Percentiles rank a stretch among this genome's conserved stretches.
phyloP scores from a whole-genome alignment of 1,284 basidiomycete genomes.

The Marasmius oreades region DNA sequence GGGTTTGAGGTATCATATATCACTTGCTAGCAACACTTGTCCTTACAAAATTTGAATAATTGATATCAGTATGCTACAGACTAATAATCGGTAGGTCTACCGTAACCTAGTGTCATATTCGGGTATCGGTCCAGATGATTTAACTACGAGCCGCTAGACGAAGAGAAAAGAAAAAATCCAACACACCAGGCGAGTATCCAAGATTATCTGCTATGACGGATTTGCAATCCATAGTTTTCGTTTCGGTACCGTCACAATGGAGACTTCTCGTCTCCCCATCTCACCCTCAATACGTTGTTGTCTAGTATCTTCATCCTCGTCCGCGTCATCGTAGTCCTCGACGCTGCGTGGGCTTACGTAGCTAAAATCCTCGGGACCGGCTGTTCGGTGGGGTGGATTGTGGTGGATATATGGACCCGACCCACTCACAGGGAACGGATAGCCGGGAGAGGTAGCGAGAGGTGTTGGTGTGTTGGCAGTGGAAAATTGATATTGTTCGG shows the following conservation, averaged over 20 bases:
- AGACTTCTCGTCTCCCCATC: conserved; percentile 73
- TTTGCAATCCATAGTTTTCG: conserved; percentile 71
- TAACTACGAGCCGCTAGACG: background rate
- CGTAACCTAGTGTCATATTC: background rate
- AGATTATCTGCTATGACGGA: conserved; percentile 37
- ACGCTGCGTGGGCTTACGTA: conserved; percentile 38
- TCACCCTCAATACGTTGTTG: conserved; percentile 75
- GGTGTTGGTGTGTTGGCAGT: conserved; percentile 23
- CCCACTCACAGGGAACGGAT: conserved; percentile 41
- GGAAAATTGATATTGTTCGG: background rate
- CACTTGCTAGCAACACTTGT: background rate
- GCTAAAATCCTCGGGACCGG: conserved; percentile 41
- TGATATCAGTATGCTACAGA: background rate
- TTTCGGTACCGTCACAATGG: conserved; percentile 75
- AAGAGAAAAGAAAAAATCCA: conserved; percentile 1
- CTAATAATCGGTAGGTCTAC: background rate
- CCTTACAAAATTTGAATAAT: background rate
- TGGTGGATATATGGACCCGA: conserved; percentile 60
- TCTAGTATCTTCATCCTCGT: conserved; percentile 61
- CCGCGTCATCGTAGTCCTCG: conserved; percentile 62
- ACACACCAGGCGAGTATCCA: background rate
- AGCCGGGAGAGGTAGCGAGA: conserved; percentile 38
- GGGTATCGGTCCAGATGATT: conserved; percentile 4
- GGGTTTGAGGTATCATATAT: too few relatives aligned
- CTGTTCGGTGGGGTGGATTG: conserved; percentile 52